Base-by-base conservation (phyloP, 1,139 yeast species). In the Candida tropicalis region DNA sequence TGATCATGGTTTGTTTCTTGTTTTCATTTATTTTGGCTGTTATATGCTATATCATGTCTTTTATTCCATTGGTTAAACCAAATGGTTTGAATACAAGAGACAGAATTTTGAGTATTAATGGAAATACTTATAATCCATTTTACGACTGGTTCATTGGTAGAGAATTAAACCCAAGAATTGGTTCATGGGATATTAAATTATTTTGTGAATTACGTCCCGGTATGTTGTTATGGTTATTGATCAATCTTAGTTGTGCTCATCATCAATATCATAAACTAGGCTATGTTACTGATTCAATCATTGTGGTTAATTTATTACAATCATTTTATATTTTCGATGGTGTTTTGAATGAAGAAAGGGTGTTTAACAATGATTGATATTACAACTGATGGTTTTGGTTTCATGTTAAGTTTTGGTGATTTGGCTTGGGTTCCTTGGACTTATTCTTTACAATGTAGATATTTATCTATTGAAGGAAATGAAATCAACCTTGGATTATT, bases 121-220 rank as follows among this genome's bases (percentile, higher is more conserved):
- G 99, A 3, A 93, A 93, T 65, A 75, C 96, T 0, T 88, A 89
- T 0, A 82, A 79, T 53, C 52, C 67, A 1, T 56, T 91, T 23
- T 93, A 87, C 60, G 97, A 93, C 64, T 93, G 97, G 97, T 95
- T 89, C 59, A 90, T 93, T 61, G 99, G 99, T 23, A 79, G 99
- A 43, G 98, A 93, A 63, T 73, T 95, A 59, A 95, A 95, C 60
- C 99, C 99, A 25, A 75, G 98, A 54, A 70, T 89, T 44, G 96
- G 96, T 0, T 59, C 77, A 1, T 81, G 91, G 76, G 99, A 93
- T 60, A 82, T 93, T 60, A 93, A 93, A 65, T 66, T 90, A 53
- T 95, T 87, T 58, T 88, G 96, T 62, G 99, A 93, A 64, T 77
- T 95, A 65, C 81, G 97, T 56, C 99, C 99, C 0, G 99, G 99